These are phyloP conservation scores for Corylus americana DNA, from an alignment of 306 rosid genomes.

Conservation along the genomic window DNA sequence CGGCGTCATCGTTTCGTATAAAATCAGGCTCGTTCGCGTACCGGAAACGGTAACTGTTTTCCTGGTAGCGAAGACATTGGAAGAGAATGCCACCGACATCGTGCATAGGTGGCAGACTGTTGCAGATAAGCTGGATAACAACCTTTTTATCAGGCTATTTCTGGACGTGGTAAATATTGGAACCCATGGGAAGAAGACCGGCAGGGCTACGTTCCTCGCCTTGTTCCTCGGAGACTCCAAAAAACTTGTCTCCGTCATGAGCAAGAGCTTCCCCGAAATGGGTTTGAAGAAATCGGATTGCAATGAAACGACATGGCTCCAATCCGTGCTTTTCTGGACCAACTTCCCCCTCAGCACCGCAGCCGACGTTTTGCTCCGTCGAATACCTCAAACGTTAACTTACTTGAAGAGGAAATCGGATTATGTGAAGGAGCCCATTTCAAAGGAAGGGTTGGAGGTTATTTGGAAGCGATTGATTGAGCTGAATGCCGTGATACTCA, in stretches of 20 bases:
- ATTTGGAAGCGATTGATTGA: slow-evolving; percentile 34
- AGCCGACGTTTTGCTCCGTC: slow-evolving; percentile 22
- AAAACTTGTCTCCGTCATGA: slow-evolving; percentile 15
- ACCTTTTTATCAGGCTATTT: slow-evolving; percentile 19
- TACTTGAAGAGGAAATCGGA: slow-evolving; percentile 31
- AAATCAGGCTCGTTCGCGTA: slow-evolving; percentile 27
- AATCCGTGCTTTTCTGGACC: slow-evolving; percentile 26
- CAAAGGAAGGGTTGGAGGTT: slow-evolving; percentile 25
- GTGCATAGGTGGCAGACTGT: slow-evolving; percentile 28
- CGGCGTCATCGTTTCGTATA: slow-evolving; percentile 39
- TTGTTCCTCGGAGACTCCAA: slow-evolving; percentile 20
- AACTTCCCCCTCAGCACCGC: slow-evolving; percentile 2
- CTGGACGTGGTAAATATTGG: not conserved
- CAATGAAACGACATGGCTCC: slow-evolving; percentile 36
- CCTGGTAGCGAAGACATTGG: not conserved
- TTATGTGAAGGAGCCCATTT: slow-evolving; percentile 32
- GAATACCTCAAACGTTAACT: not conserved
- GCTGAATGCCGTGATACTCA: not conserved
- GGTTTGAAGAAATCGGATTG: slow-evolving; percentile 25
- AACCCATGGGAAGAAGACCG: slow-evolving; percentile 6
- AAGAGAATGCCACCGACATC: slow-evolving; percentile 18
- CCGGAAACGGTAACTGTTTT: slow-evolving; percentile 32
- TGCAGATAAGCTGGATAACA: slow-evolving; percentile 17
- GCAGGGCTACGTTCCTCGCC: slow-evolving; percentile 8
- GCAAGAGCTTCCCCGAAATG: slow-evolving; percentile 28